phyloP scores from a whole-genome alignment of 345 rosid species.

The Boechera stricta region DNA sequence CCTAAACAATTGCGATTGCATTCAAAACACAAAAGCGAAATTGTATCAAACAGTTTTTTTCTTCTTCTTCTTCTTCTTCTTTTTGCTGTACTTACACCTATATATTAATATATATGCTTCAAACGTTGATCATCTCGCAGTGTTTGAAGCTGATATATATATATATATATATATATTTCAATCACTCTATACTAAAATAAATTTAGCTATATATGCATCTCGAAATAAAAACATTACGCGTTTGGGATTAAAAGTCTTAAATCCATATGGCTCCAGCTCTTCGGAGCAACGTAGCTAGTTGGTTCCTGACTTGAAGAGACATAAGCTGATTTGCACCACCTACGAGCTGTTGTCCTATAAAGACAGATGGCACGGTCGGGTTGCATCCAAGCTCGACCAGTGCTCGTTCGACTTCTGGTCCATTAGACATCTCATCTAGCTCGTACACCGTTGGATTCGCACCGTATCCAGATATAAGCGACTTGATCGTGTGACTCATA shows the following conservation, averaged over 20 bases:
- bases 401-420: slow-evolving; percentile 61
- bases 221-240: slow-evolving; percentile 6
- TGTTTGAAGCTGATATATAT: not conserved
- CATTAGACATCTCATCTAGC: slow-evolving; percentile 52
- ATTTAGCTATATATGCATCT: not conserved
- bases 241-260: slow-evolving; percentile 38
- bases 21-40: slow-evolving; percentile 27
- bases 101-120: slow-evolving; percentile 18
- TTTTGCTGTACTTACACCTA: not conserved
- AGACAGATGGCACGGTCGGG: slow-evolving; percentile 73
- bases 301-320: slow-evolving; percentile 68
- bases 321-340: slow-evolving; percentile 83
- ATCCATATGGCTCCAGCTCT: slow-evolving; percentile 90
- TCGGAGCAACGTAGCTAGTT: slow-evolving; percentile 65
- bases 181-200: slow-evolving; percentile 27
- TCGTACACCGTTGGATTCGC: slow-evolving; percentile 45
- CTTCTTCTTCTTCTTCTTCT: not conserved
- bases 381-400: slow-evolving; percentile 63
- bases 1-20: slow-evolving; percentile 15
- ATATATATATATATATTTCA: not conserved
- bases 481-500: slow-evolving; percentile 64
- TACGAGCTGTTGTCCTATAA: slow-evolving; percentile 71
- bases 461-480: slow-evolving; percentile 47
- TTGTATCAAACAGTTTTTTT: not conserved
- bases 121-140: slow-evolving; percentile 11